A percentile compares a stretch with the other conserved stretches of the same genome.
Conservation (phyloP, 2,329 filamentous ascomycete genomes). For the Alternaria alternata region DNA sequence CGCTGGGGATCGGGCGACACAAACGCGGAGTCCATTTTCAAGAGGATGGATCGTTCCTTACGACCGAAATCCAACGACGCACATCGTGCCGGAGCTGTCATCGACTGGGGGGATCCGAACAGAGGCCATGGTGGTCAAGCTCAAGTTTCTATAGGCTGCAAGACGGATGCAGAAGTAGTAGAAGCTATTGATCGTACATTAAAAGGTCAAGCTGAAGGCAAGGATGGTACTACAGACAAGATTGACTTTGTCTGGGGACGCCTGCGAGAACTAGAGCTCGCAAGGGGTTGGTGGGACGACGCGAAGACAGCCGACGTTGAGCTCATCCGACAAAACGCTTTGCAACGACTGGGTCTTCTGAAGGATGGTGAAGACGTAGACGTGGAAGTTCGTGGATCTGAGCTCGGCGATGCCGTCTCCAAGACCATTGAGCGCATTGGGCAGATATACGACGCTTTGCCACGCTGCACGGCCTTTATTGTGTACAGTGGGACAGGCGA, state of each 20-base stretch:
- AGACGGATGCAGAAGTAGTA: slow-evolving; percentile 65
- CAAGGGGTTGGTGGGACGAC: slow-evolving; percentile 68
- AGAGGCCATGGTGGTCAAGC: slow-evolving; percentile 67
- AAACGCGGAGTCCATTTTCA: slow-evolving; percentile 88
- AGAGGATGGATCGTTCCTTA: slow-evolving; percentile 69
- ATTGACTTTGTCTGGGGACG: slow-evolving; percentile 71
- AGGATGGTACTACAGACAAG: slow-evolving; percentile 58
- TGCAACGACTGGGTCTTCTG: slow-evolving; percentile 35
- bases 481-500: slow-evolving; percentile 72
- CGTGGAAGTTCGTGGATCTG: slow-evolving; percentile 30
- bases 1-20: slow-evolving; percentile 82
- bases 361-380: slow-evolving; percentile 27
- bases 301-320: slow-evolving; percentile 53
- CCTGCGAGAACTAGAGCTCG: slow-evolving; percentile 67
- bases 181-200: slow-evolving; percentile 62
- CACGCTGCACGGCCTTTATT: slow-evolving; percentile 67
- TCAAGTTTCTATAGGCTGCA: slow-evolving; percentile 64
- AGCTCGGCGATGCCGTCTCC: slow-evolving; percentile 57
- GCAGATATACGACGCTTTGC: slow-evolving; percentile 63
- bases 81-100: slow-evolving; percentile 68
- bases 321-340: slow-evolving; percentile 35
- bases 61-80: slow-evolving; percentile 54
- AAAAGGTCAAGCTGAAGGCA: slow-evolving; percentile 55
- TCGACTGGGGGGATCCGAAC: slow-evolving; percentile 88
- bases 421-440: slow-evolving; percentile 61